Evolutionary conservation across 139 green algal genomes (phyloP).

Genomic region (Chlorella sp.): DNA sequence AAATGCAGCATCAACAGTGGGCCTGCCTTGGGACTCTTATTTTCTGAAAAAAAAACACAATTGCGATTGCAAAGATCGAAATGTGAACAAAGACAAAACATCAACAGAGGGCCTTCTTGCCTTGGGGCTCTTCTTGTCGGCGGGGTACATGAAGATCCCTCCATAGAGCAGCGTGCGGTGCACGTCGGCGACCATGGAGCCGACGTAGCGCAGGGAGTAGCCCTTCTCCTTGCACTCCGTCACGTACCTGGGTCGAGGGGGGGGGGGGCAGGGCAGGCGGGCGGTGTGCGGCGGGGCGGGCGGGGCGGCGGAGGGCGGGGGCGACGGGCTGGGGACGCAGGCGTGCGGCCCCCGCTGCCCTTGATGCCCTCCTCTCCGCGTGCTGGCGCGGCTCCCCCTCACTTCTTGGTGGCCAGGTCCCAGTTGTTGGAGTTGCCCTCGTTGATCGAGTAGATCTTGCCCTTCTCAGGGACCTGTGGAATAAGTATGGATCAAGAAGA

Average conservation of each 20-base stretch:
- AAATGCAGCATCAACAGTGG: no score
- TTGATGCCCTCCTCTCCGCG: background rate
- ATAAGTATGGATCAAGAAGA: no score
- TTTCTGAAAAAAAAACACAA: no score
- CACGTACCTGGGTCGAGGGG: constrained; percentile 50
- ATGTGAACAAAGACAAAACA: no score
- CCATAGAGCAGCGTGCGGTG: constrained; percentile 80
- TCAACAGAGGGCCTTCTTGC: no score
- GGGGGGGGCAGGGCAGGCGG: background rate
- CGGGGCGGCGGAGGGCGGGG: background rate
- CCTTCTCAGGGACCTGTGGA: constrained; percentile 48
- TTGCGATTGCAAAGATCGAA: no score
- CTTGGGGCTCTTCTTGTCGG: constrained; percentile 65
- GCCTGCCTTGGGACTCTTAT: no score
- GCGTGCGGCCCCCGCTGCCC: background rate
- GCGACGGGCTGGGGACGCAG: background rate
- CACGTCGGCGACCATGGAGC: constrained; percentile 79
- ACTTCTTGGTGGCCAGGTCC: constrained; percentile 51
- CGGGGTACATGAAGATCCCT: constrained; percentile 77
- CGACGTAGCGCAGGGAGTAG: constrained; percentile 73
- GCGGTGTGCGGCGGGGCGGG: background rate
- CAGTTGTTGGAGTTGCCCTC: constrained; percentile 67
- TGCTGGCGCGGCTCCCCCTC: background rate
- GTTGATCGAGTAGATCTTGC: constrained; percentile 72
- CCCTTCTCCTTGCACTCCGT: constrained; percentile 62